phyloP scores from a whole-genome alignment of 2,329 filamentous ascomycete genomes.

The Phyllosticta citrichinensis region DNA sequence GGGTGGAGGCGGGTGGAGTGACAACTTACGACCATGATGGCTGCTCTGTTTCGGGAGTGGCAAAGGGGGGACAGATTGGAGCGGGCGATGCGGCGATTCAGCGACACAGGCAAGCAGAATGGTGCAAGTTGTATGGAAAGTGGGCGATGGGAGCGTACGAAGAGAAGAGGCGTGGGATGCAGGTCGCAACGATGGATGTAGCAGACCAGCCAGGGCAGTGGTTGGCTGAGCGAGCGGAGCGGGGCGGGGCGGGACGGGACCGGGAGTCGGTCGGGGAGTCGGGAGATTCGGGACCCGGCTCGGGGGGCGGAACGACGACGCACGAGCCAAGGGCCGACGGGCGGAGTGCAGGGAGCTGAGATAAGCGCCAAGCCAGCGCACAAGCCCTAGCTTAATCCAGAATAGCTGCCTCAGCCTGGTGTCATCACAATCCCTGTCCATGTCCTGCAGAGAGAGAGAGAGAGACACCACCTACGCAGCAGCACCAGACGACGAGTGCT shows the following conservation, averaged over 20 bases:
- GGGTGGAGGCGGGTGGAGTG: constrained; percentile 9
- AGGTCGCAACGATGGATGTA: background rate
- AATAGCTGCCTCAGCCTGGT: no score
- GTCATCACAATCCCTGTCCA: background rate
- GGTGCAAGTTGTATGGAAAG: background rate
- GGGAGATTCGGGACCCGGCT: background rate
- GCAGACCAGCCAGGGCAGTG: background rate
- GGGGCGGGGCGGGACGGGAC: background rate
- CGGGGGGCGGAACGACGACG: background rate
- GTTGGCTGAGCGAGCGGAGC: background rate
- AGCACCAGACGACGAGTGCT: background rate
- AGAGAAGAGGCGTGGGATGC: background rate
- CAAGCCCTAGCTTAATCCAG: background rate
- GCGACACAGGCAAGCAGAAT: background rate
- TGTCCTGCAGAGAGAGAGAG: no score
- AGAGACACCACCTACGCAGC: no score
- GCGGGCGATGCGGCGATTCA: background rate
- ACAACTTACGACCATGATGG: constrained; percentile 28
- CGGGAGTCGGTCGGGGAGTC: background rate
- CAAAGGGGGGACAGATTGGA: background rate
- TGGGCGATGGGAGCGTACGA: background rate
- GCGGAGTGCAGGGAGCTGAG: background rate
- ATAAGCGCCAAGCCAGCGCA: background rate
- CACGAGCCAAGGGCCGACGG: background rate
- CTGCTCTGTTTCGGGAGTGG: constrained; percentile 7